These are phyloP conservation scores for Paecilomyces sp. DNA, from an alignment of 2,329 filamentous ascomycete species.

Conservation along the genomic window DNA sequence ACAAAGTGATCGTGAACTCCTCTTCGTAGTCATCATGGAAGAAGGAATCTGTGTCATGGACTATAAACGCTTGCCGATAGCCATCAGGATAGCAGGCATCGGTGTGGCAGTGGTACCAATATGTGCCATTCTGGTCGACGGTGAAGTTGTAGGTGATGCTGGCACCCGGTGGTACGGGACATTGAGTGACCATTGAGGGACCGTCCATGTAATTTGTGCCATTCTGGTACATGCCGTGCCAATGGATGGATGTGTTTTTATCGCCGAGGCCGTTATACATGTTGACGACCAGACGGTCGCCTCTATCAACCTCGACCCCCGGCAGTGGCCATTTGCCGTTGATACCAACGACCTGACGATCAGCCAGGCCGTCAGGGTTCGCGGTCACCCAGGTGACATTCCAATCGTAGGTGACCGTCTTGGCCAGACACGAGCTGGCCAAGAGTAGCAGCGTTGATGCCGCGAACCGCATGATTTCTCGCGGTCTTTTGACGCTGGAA, in stretches of 20 bases:
- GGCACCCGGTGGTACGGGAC: slow-evolving; percentile 55
- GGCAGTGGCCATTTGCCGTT: slow-evolving; percentile 71
- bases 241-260: slow-evolving; percentile 61
- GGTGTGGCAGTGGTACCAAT: slow-evolving; percentile 64
- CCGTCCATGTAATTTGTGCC: slow-evolving; percentile 71
- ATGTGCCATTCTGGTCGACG: slow-evolving; percentile 50
- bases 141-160: slow-evolving; percentile 63
- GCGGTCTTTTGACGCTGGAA: not conserved
- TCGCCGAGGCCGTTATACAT: slow-evolving; percentile 62
- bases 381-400: slow-evolving; percentile 49
- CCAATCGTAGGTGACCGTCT: slow-evolving; percentile 43
- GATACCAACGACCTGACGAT: slow-evolving; percentile 58
- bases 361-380: slow-evolving; percentile 47
- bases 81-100: slow-evolving; percentile 62
- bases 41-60: slow-evolving; percentile 53
- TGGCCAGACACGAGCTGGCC: slow-evolving; percentile 7
- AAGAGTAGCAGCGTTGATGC: slow-evolving; percentile 1
- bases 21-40: slow-evolving; percentile 48
- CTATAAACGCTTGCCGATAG: slow-evolving; percentile 57
- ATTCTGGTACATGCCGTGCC: slow-evolving; percentile 72
- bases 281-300: slow-evolving; percentile 63
- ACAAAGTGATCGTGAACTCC: slow-evolving; percentile 61
- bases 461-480: slow-evolving; percentile 2
- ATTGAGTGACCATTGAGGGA: slow-evolving; percentile 60
- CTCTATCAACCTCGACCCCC: slow-evolving; percentile 64